A percentile compares a stretch with the other conserved stretches of the same genome.
Conservation (phyloP, 352 stramenopile genomes). For the Phytophthora sansomeana region DNA sequence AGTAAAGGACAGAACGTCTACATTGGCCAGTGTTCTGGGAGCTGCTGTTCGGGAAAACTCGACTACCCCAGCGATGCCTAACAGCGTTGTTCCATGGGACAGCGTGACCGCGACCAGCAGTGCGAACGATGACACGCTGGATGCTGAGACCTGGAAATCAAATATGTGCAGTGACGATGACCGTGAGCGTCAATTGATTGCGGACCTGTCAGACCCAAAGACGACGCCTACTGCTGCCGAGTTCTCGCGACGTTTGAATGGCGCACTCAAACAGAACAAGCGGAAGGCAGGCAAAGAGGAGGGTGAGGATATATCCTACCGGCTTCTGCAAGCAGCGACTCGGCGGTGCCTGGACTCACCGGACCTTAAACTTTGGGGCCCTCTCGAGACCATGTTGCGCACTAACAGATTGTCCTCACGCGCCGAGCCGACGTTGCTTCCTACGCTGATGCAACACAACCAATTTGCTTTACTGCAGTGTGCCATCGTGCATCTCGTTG, state of each 20-base stretch:
- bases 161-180: constrained; percentile 57
- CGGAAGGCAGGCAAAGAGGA: constrained; percentile 22
- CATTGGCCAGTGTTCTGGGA: constrained; percentile 73
- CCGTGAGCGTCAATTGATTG: constrained; percentile 62
- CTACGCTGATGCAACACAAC: constrained; percentile 69
- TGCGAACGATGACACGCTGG: constrained; percentile 39
- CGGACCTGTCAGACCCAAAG: constrained; percentile 52
- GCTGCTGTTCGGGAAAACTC: constrained; percentile 29
- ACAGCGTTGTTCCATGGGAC: constrained; percentile 56
- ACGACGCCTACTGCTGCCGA: constrained; percentile 47
- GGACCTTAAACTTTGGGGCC: constrained; percentile 59
- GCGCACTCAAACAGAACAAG: constrained; percentile 46
- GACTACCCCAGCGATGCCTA: constrained; percentile 44
- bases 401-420: constrained; percentile 72
- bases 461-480: constrained; percentile 74
- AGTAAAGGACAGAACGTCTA: constrained; percentile 80
- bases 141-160: constrained; percentile 56
- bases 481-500: constrained; percentile 67
- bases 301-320: constrained; percentile 53
- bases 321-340: constrained; percentile 65
- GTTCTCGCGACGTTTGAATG: constrained; percentile 62
- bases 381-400: constrained; percentile 59
- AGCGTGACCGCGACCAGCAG: constrained; percentile 40
- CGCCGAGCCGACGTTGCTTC: constrained; percentile 65
- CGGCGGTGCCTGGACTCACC: constrained; percentile 67